Evolutionary conservation across 192 early-diverging fungal species (phyloP).

Genomic region (Coemansia biformis): DNA sequence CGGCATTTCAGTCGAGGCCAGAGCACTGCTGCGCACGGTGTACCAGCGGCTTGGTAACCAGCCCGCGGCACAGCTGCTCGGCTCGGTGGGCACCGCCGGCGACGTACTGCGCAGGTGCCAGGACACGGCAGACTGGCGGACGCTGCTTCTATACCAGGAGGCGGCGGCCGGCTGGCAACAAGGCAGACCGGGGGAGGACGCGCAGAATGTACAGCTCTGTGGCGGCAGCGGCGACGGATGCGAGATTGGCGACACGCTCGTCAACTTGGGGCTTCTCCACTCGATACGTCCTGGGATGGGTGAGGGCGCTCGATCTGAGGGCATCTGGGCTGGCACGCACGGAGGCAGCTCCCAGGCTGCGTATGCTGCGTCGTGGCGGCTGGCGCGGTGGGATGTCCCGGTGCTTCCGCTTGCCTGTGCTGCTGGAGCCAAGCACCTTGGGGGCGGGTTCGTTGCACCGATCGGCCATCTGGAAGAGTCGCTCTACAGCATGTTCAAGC

Average conservation of each 20-base stretch:
- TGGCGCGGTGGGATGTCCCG: slow-evolving; percentile 43
- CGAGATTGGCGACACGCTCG: slow-evolving; percentile 36
- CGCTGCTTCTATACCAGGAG: slow-evolving; percentile 42
- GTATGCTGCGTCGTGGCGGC: slow-evolving; percentile 41
- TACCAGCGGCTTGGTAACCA: slow-evolving; percentile 37
- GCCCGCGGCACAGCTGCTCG: slow-evolving; percentile 33
- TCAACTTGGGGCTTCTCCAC: slow-evolving; percentile 36
- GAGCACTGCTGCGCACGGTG: slow-evolving; percentile 22
- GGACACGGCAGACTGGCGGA: slow-evolving; percentile 39
- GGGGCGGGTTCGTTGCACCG: too few relatives aligned
- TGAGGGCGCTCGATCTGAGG: neutral
- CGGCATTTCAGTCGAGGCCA: slow-evolving; percentile 24
- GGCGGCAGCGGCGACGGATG: slow-evolving; percentile 1
- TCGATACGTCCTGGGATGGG: slow-evolving; percentile 13
- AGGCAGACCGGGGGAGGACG: neutral
- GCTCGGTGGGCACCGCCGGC: slow-evolving; percentile 13
- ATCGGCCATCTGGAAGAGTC: slow-evolving; percentile 13
- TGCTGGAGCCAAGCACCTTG: too few relatives aligned
- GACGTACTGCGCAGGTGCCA: slow-evolving; percentile 37
- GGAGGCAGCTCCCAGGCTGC: slow-evolving; percentile 13
- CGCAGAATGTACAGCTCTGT: neutral
- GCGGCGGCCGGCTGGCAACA: slow-evolving; percentile 4
- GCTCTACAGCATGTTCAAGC: slow-evolving; percentile 33
- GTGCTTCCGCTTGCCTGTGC: slow-evolving; percentile 11
- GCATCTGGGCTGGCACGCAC: neutral